Base-by-base conservation (phyloP, 2,329 filamentous ascomycete genomes). In the Blumeriella jaapii region DNA sequence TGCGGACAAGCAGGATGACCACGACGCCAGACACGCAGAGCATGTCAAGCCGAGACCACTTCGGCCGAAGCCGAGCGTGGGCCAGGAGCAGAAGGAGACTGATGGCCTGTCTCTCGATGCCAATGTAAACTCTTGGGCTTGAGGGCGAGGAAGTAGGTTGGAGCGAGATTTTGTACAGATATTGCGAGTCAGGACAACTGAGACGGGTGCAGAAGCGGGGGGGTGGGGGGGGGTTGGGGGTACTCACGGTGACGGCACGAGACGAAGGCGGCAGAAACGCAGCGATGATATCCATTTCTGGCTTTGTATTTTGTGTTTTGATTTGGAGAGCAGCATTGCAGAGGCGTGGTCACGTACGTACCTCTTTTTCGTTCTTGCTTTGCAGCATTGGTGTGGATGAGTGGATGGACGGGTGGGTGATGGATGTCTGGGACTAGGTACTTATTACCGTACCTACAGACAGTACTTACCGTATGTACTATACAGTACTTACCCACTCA, bases 11-110 rank as follows among this genome's bases (percentile, higher is more conserved):
- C 29, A 28, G 4, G 29, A 24, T 10, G 35, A 24, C n/a, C 12
- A 24, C 23, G 12, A 36, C 32, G 31, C 29, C 32, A 20, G 42
- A 36, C 46, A 49, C 31, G 29, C 45, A 3, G 47, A 51, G 32
- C 41, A 50, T 41, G 45, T 34, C 4, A 40, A 41, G 17, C 48
- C 46, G 8, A 39, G 45, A 30, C 42, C 41, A 3, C 27, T 52
- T 18, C 34, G 48, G 19, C 49, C 48, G 8, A 52, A 50, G 35
- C 41, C 42, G n/a, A n/a, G n/a, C n/a, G n/a, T n/a, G n/a, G n/a
- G n/a, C n/a, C n/a, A n/a, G n/a, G n/a, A n/a, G n/a, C n/a, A n/a
- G n/a, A n/a, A n/a, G n/a, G 12, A 5, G n/a, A 13, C 6, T 7
- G 14, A 9, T 12, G 16, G 16, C n/a, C 29, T 24, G 16, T 10